Evolutionary conservation across 164 flowering plant species (phyloP).

Genomic region (Stephania cephalantha): DNA sequence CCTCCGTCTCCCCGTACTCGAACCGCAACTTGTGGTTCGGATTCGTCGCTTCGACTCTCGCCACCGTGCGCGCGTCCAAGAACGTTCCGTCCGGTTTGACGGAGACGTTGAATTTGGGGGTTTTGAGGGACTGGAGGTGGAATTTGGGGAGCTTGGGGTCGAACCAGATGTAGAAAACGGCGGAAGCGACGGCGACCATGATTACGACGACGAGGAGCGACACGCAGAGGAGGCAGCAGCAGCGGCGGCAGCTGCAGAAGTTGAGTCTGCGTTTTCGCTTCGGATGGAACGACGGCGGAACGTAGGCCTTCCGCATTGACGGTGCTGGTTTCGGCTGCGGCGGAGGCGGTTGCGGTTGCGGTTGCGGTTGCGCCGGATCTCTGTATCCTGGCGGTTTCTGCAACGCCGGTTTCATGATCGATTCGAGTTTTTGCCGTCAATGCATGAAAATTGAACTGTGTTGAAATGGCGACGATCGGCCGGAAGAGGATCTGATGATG

Average conservation of each 20-base stretch:
- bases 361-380: conserved; percentile 28
- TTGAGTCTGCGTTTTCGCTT: conserved; percentile 18
- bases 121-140: conserved; percentile 36
- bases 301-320: conserved; percentile 16
- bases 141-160: conserved; percentile 47
- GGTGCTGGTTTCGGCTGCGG: conserved; percentile 17
- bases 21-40: conserved; percentile 36
- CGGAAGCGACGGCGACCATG: conserved; percentile 13
- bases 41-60: conserved; percentile 39
- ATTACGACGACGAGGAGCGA: conserved; percentile 21
- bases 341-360: conserved; percentile 7
- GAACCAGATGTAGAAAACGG: conserved; percentile 48
- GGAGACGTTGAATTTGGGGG: conserved; percentile 32
- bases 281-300: conserved; percentile 29
- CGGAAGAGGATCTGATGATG: no score
- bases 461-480: background rate
- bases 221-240: conserved; percentile 31
- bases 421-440: conserved; percentile 18
- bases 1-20: conserved; percentile 24
- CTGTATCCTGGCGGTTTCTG: conserved; percentile 61
- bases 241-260: conserved; percentile 39
- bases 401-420: conserved; percentile 22
- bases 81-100: conserved; percentile 37
- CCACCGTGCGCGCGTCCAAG: conserved; percentile 27
- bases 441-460: background rate